A percentile compares a stretch with the other conserved stretches of the same genome.
phyloP scores from a whole-genome alignment of 2,329 filamentous ascomycete genomes.

The Eurotiales sp. region DNA sequence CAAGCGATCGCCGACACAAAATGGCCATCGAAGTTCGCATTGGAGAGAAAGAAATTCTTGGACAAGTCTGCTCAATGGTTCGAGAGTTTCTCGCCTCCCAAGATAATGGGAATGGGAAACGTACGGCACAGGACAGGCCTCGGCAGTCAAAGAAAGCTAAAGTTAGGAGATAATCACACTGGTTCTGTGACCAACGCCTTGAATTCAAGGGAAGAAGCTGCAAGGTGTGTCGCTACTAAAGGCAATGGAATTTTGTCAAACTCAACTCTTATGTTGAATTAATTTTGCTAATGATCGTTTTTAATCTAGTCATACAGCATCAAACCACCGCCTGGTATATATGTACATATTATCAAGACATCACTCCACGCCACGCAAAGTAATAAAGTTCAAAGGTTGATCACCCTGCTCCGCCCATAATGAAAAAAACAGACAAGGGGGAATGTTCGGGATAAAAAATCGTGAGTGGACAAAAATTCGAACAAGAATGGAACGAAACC shows the following conservation, averaged over 20 bases:
- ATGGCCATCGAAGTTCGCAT: constrained; percentile 67
- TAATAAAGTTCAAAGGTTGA: background rate
- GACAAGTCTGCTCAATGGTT: constrained; percentile 48
- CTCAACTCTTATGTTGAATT: background rate
- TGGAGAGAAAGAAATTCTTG: constrained; percentile 68
- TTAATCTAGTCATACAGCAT: constrained; percentile 36
- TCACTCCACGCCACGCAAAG: background rate
- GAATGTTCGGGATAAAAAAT: background rate
- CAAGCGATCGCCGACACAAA: constrained; percentile 31
- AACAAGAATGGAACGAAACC: constrained; percentile 4
- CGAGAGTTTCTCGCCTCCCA: constrained; percentile 21
- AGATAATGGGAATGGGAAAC: constrained; percentile 14
- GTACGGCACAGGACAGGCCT: constrained; percentile 27
- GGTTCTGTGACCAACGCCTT: constrained; percentile 15
- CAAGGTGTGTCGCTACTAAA: constrained; percentile 18
- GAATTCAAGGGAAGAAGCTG: constrained; percentile 29
- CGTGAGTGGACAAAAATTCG: constrained; percentile 7
- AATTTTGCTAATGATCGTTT: constrained; percentile 32
- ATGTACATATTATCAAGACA: constrained; percentile 35
- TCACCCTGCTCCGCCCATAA: background rate
- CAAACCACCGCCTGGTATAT: constrained; percentile 23
- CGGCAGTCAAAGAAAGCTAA: constrained; percentile 27
- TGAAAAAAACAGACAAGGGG: background rate
- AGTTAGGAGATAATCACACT: background rate
- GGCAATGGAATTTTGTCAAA: background rate